A percentile compares a stretch with the other conserved stretches of the same genome.
These are phyloP conservation scores for Exophiala oligosperma DNA, from an alignment of 2,329 filamentous ascomycete genomes.

Conservation along the genomic window DNA sequence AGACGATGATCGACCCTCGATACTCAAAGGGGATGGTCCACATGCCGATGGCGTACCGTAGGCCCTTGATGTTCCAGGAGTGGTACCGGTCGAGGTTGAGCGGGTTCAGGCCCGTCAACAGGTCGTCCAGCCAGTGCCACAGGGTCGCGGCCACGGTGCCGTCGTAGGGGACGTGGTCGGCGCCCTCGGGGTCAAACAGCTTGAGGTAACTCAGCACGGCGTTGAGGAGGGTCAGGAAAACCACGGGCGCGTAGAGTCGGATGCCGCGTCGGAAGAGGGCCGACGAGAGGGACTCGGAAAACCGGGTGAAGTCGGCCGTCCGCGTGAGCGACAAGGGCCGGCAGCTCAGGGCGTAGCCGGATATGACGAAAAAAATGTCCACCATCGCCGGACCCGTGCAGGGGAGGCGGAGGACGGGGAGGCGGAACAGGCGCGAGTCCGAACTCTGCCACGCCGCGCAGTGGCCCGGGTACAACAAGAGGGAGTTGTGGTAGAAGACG, in stretches of 20 bases:
- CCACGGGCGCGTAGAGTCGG: constrained; percentile 4
- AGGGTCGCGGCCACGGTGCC: background rate
- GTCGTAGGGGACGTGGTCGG: background rate
- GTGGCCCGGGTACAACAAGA: no score
- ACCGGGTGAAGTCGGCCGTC: no score
- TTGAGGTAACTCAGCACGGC: background rate
- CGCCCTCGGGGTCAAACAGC: background rate
- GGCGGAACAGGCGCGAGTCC: no score
- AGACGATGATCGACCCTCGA: background rate
- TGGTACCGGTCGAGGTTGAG: background rate
- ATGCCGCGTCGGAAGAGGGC: constrained; percentile 7
- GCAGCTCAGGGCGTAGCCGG: no score
- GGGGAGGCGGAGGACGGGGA: no score
- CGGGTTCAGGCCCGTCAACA: background rate
- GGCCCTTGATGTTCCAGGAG: background rate
- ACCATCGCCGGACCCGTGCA: no score
- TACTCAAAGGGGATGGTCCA: background rate
- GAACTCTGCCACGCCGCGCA: no score
- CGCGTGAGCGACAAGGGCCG: no score
- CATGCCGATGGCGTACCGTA: background rate
- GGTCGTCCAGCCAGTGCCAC: background rate
- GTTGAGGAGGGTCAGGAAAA: constrained; percentile 1
- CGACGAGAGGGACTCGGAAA: constrained; percentile 1
- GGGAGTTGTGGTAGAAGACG: no score
- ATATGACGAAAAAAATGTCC: no score